Evolutionary conservation across 345 rosid genomes (phyloP), one percentile per base, ranked within the genome.

Genomic region (Mercurialis annua): DNA sequence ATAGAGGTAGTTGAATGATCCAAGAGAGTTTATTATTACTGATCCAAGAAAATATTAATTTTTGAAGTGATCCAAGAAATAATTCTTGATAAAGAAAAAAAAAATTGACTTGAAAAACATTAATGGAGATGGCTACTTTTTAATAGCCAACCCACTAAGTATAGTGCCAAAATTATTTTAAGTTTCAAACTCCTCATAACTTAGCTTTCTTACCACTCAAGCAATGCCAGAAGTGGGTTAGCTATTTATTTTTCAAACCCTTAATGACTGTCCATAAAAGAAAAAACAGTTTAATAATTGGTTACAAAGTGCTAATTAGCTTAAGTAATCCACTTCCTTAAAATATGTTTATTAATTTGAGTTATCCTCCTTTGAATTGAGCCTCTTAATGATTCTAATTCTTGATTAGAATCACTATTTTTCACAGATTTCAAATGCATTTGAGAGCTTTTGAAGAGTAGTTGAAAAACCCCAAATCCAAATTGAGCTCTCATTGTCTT

Each of bases 1-100:
- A 62, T 17, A 47, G 29, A 27, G 46, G 27, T 11, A 2, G 59
- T 53, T 51, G 71, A 64, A 65, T 26, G 76, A 78, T 75, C 80
- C 82, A 69, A 75, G 64, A 72, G 33, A 64, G 15, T 27, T 1
- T 16, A 21, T 1, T 16, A 21, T 69, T 59, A 67, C 53, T 43
- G 80, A 73, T 73, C 67, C 78, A 43, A 76, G 72, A 27, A 73
- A 27, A 55, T 16, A 10, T 33, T 21, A 49, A 52, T 27, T 11
- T 48, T 26, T 48, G 68, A 40, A 62, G 69, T 43, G 81, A 73
- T 80, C 77, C 78, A 74, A 77, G 65, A 58, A 71, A 48, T 56
- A 58, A 53, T 18, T 46, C 48, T 17, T 75, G 56, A 64, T 69
- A 46, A 58, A 60, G 27, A 20, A 47, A 26, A 27, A 12, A 6